Conservation (phyloP, 1,284 basidiomycete species). For the Apiotrichum brassicae region DNA sequence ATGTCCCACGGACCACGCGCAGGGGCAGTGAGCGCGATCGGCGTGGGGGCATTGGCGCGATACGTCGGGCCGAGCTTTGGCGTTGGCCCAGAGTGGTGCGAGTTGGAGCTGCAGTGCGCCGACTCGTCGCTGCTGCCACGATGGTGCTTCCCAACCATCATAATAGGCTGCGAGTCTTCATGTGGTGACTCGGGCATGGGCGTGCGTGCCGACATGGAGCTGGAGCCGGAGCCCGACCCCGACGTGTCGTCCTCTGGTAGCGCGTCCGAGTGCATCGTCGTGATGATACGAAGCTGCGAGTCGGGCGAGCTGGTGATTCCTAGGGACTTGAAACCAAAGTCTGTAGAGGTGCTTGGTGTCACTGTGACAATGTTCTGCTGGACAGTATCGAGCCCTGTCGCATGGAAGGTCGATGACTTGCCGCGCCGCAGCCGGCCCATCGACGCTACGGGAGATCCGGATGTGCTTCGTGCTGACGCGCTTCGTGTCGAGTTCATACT, state of each 20-base stretch:
- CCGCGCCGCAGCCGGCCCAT: conserved; percentile 14
- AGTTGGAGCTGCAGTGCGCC: background rate
- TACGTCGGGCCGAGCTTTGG: background rate
- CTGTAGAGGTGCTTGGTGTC: background rate
- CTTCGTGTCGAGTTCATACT: background rate
- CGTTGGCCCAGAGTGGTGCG: background rate
- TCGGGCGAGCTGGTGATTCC: background rate
- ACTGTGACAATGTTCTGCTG: background rate
- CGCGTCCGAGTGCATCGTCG: background rate
- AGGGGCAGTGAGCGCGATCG: background rate
- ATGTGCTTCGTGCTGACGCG: too few relatives aligned
- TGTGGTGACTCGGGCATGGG: background rate
- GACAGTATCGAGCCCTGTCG: background rate
- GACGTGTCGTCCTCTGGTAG: conserved; percentile 7
- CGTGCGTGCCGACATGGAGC: background rate
- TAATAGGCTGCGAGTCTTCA: background rate
- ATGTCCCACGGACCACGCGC: background rate
- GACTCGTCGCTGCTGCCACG: background rate
- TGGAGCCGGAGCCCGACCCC: background rate
- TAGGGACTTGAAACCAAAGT: background rate
- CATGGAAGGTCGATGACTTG: conserved; percentile 23
- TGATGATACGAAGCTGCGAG: background rate
- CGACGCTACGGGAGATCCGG: background rate
- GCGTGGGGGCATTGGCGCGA: background rate
- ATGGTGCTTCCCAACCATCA: background rate